Evolutionary conservation across 208 protist genomes (phyloP).

Genomic region (Phytomonas francai): DNA sequence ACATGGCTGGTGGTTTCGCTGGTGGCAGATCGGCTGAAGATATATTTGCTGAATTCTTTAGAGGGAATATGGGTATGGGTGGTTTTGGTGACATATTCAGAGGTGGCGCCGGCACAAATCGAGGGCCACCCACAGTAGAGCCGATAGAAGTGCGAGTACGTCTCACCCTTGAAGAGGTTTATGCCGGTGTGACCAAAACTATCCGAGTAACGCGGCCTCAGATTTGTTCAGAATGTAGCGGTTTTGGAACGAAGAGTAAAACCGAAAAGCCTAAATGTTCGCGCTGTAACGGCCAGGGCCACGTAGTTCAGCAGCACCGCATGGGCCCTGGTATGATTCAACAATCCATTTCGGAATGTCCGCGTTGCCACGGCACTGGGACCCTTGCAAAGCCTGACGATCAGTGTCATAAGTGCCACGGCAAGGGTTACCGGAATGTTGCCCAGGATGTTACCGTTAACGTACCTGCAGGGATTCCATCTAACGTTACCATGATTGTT

Average conservation of each 20-base stretch:
- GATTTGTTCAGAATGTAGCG: conserved; percentile 81
- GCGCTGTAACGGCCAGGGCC: conserved; percentile 90
- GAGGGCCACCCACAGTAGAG: conserved; percentile 46
- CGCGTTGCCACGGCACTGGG: conserved; percentile 91
- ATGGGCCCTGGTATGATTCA: conserved; percentile 96
- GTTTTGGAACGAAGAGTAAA: conserved; percentile 85
- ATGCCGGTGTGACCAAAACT: conserved; percentile 71
- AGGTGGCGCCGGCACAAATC: conserved; percentile 19
- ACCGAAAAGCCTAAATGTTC: conserved; percentile 85
- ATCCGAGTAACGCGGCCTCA: conserved; percentile 75
- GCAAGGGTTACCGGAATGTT: conserved; percentile 90
- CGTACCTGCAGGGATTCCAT: conserved; percentile 93
- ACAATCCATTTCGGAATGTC: conserved; percentile 91
- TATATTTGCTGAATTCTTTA: conserved; percentile 90
- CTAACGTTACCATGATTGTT: conserved; percentile 94
- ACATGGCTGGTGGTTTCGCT: conserved; percentile 33
- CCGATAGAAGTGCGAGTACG: conserved; percentile 74
- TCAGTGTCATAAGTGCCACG: conserved; percentile 91
- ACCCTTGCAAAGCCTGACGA: conserved; percentile 89
- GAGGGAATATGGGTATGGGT: conserved; percentile 61
- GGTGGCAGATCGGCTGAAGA: conserved; percentile 77
- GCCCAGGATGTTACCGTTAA: conserved; percentile 93
- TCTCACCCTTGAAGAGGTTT: conserved; percentile 80
- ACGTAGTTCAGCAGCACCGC: conserved; percentile 89
- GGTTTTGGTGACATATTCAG: conserved; percentile 75